These are phyloP conservation scores for Candida oleophila DNA, from an alignment of 805 yeast genomes.

Conservation along the genomic window DNA sequence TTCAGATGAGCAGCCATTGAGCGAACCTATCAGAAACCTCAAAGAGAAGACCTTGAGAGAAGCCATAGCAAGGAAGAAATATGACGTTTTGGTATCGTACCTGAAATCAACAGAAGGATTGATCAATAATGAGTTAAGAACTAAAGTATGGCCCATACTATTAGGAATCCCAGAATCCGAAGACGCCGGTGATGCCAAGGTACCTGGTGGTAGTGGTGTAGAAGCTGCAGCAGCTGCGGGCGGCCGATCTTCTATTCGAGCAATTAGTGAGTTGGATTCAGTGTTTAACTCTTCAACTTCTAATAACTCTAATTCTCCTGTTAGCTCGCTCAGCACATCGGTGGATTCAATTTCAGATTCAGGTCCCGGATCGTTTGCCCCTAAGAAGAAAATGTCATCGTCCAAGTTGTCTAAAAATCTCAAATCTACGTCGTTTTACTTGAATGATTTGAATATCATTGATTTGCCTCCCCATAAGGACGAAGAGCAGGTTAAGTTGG, in stretches of 20 bases:
- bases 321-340: background rate
- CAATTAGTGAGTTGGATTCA: background rate
- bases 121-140: constrained; percentile 39
- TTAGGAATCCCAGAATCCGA: constrained; percentile 24
- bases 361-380: background rate
- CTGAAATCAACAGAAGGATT: constrained; percentile 50
- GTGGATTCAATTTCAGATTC: background rate
- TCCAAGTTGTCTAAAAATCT: constrained; percentile 3
- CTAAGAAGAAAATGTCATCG: background rate
- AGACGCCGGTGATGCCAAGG: background rate
- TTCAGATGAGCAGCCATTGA: constrained; percentile 38
- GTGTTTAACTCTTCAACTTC: background rate
- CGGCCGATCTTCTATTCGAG: background rate
- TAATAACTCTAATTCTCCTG: background rate
- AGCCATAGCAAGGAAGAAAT: constrained; percentile 30
- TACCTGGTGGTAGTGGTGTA: background rate
- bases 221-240: background rate
- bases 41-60: constrained; percentile 38
- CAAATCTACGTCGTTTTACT: constrained; percentile 11
- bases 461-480: constrained; percentile 57
- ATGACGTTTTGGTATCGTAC: constrained; percentile 25
- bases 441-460: constrained; percentile 20
- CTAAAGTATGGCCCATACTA: constrained; percentile 52
- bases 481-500: constrained; percentile 76
- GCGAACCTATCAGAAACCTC: constrained; percentile 35